Conservation (phyloP, 2,329 filamentous ascomycete genomes). For the Didymella exigua region DNA sequence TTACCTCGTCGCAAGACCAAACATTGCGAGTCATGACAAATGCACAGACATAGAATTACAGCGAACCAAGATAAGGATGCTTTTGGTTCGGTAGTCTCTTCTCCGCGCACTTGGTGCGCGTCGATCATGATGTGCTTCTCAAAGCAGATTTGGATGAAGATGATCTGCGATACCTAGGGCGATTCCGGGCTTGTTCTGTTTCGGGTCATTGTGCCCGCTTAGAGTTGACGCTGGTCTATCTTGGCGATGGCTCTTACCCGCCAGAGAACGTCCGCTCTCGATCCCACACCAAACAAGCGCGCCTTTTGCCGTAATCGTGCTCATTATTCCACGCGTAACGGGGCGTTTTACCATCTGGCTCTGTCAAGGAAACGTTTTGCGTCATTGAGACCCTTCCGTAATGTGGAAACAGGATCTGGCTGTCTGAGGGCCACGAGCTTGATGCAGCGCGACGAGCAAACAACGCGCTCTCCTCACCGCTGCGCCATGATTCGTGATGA, state of each 20-base stretch:
- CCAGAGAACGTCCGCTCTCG: conserved; percentile 4
- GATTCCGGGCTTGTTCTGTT: conserved; percentile 12
- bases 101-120: conserved; percentile 9
- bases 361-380: not conserved
- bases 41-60: not conserved
- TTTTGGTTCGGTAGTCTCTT: not conserved
- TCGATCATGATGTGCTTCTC: conserved; percentile 8
- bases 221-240: conserved; percentile 8
- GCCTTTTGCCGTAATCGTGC: conserved; percentile 1
- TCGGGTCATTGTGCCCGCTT: conserved; percentile 1
- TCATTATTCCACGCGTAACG: not conserved
- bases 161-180: conserved; percentile 11
- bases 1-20: not conserved
- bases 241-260: conserved; percentile 10
- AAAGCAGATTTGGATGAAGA: not conserved
- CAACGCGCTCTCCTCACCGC: not conserved
- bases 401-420: not conserved
- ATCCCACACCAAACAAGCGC: conserved; percentile 1
- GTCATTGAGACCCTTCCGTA: not conserved
- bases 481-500: conserved; percentile 8
- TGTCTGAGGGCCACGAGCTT: not conserved
- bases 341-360: not conserved
- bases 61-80: not conserved
- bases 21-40: not conserved
- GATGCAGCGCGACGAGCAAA: conserved; percentile 4